A percentile compares a stretch with the other conserved stretches of the same genome.
Conservation (phyloP, 108 stramenopile species). For the Skeletonema tropicum region DNA sequence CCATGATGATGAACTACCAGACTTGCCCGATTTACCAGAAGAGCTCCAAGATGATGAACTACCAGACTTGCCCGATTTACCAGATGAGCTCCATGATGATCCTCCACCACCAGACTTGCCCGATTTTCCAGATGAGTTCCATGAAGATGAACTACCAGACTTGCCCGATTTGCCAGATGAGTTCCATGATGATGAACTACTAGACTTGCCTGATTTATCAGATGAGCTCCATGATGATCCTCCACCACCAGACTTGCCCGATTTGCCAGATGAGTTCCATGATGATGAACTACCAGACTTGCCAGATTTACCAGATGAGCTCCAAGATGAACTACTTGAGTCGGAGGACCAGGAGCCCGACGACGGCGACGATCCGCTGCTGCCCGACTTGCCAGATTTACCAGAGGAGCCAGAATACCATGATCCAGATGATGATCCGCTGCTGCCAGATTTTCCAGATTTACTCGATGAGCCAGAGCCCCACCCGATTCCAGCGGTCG, state of each 20-base stretch:
- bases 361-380: constrained; percentile 2
- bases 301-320: background rate
- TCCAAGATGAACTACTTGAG: constrained; percentile 1
- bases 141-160: background rate
- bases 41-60: background rate
- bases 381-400: constrained; percentile 21
- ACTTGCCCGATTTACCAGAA: background rate
- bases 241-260: background rate
- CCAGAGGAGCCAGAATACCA: background rate
- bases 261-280: background rate
- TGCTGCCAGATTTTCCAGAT: background rate
- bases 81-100: background rate
- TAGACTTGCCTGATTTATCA: background rate
- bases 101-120: constrained; percentile 4
- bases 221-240: background rate
- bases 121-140: background rate
- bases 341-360: too few relatives aligned
- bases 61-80: background rate
- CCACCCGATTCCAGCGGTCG: background rate
- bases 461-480: background rate
- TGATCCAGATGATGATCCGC: background rate
- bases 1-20: background rate
- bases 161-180: background rate
- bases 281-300: background rate
- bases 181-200: background rate